A percentile compares a stretch with the other conserved stretches of the same genome.
Evolutionary conservation across 345 rosid genomes (phyloP).

Genomic region (Stellera chamaejasme): DNA sequence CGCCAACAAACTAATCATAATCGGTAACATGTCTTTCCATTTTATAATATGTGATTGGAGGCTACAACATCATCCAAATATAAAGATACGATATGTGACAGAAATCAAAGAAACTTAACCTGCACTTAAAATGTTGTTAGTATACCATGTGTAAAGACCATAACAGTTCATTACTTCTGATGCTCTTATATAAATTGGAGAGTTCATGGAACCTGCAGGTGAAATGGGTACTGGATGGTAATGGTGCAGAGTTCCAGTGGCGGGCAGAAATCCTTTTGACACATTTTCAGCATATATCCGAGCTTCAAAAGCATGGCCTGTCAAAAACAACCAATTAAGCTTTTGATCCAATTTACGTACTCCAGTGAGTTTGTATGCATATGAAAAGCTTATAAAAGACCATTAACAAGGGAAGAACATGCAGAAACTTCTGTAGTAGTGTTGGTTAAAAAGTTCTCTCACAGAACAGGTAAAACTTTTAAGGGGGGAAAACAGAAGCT

Average conservation of each 20-base stretch:
- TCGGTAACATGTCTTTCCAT: too few species aligned
- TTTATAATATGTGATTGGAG: too few species aligned
- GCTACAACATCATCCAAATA: too few species aligned
- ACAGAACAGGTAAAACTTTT: too few species aligned
- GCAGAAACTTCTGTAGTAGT: not conserved
- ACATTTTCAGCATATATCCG: slow-evolving; percentile 96
- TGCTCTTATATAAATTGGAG: not conserved
- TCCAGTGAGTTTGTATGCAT: slow-evolving; percentile 7
- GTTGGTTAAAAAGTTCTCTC: too few species aligned
- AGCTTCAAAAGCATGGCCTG: slow-evolving; percentile 97
- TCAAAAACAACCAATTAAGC: slow-evolving; percentile 10
- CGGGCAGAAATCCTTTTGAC: slow-evolving; percentile 89
- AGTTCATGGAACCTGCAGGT: slow-evolving; percentile 48
- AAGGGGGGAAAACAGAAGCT: too few species aligned
- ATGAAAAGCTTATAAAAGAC: not conserved
- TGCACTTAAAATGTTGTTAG: not conserved
- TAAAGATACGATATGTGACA: not conserved
- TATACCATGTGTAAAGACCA: not conserved
- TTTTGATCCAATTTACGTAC: too few species aligned
- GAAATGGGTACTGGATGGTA: slow-evolving; percentile 62
- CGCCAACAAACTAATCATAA: too few species aligned
- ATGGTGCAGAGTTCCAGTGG: slow-evolving; percentile 86
- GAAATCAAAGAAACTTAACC: not conserved
- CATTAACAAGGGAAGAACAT: not conserved
- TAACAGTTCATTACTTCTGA: not conserved